Evolutionary conservation across 352 stramenopile genomes (phyloP).

Genomic region (Peronosclerospora sorghi): DNA sequence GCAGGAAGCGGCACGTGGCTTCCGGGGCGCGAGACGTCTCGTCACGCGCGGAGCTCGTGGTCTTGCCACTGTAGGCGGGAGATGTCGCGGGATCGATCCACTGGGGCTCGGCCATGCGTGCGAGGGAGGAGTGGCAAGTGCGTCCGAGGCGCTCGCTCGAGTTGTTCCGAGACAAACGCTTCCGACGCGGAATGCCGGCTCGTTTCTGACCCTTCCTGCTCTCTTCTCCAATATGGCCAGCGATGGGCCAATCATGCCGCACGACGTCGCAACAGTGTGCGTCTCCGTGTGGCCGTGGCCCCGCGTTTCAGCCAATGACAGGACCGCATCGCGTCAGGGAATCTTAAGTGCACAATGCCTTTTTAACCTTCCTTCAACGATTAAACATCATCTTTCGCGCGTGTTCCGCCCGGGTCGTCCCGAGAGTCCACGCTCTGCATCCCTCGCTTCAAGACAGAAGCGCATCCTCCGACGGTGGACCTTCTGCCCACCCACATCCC

Average conservation of each 20-base stretch:
- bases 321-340: neutral
- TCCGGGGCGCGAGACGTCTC: slow-evolving; percentile 1
- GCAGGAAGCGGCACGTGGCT: slow-evolving; percentile 31
- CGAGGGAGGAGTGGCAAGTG: slow-evolving; percentile 1
- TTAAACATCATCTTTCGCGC: neutral
- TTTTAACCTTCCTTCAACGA: no score
- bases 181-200: neutral
- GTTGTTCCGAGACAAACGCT: no score
- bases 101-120: slow-evolving; percentile 9
- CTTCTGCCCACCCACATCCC: slow-evolving; percentile 9
- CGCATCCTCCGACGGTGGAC: slow-evolving; percentile 19
- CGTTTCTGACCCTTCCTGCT: slow-evolving; percentile 15
- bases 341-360: no score
- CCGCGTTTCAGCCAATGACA: slow-evolving; percentile 6
- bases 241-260: slow-evolving; percentile 9
- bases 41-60: slow-evolving; percentile 7
- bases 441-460: neutral
- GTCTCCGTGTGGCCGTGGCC: neutral
- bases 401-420: slow-evolving; percentile 10
- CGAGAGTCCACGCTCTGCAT: slow-evolving; percentile 3
- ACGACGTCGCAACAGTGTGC: slow-evolving; percentile 1
- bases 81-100: slow-evolving; percentile 11
- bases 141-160: neutral
- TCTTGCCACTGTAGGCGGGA: slow-evolving; percentile 2
- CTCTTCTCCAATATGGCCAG: slow-evolving; percentile 8